Evolutionary conservation across 2,329 filamentous ascomycete genomes (phyloP), one percentile per base, ranked within the genome.

Genomic region (Endothia cerciana): DNA sequence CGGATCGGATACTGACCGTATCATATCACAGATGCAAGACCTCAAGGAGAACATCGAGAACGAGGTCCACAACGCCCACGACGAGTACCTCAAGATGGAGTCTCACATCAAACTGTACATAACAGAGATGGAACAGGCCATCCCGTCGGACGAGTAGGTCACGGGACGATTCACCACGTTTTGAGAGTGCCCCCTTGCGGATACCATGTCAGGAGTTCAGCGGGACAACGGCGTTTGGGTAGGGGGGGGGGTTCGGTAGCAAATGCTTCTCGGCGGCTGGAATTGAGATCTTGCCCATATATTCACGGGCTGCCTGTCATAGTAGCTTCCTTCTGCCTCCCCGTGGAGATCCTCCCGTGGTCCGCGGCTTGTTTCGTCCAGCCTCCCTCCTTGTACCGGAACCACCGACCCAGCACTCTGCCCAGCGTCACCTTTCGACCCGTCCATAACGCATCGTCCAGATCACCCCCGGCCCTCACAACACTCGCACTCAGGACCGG

Each of bases 51-150:
- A 95, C 73, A 97, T 99, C 69, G 94, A 98, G 75, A 94, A 90
- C 68, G 95, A 99, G 78, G 90, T 98, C 10, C 92, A 95, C 75
- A 88, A 87, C 64, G 93, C 95, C 0, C 89, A 97, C 72, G 94
- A 97, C 71, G 93, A 98, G 81, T 99, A 97, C 78, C 85, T 97
- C 75, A 97, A 97, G 87, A 91, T 99, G 88, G 94, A 98, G 78
- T 90, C 93, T 45, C 95, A 99, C 76, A 96, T 99, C 77, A 94
- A 94, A 79, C 83, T 98, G 69, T 99, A 99, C 82, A 97, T 99
- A 74, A 97, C 92, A 4, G 95, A 99, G 83, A 97, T 99, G 94
- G 95, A 98, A 79, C 94, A 97, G 79, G 90, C 89, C 65, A 87
- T 95, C 71, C 82, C 71, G 74, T 62, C 58, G 4, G 19, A 49